Evolutionary conservation across 768 basidiomycete genomes (phyloP), one percentile per base, ranked within the genome.

Genomic region (Pisolithus tinctorius): DNA sequence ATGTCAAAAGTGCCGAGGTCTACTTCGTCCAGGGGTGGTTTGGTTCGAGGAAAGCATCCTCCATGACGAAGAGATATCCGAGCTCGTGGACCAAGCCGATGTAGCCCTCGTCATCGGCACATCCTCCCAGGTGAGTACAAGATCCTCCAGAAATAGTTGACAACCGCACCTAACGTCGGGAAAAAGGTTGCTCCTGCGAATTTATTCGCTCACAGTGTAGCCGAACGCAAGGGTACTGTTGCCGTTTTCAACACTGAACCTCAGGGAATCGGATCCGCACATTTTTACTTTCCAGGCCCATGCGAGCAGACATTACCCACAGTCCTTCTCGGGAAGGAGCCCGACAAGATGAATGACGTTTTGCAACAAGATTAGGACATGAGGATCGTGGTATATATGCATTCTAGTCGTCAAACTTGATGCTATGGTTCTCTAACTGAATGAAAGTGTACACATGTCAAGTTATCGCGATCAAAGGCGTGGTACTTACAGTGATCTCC

Each of bases 341-440:
- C 39, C 9, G 39, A 40, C 16, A 11, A 2, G 39, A 20, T 40
- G 20, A 23, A n/a, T 5, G 17, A 7, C 11, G 5, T 17, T 20
- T 20, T 41, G 40, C 40, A 41, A 17, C 17, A 41, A 3, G 23
- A 41, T 23, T 41, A 41, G 40, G 14, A 13, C 34, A 34, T 13
- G 34, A 13, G 34, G 11, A 34, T 34, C 11, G 14, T 14, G 34
- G 34, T 34, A 34, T 34, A 29, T 29, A 34, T 34, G 5, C 34
- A 34, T 11, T 13, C 41, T 56, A 69, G 75, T 82, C 68, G 30
- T 71, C 71, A 59, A 95, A 95, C 63, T 90, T 95, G 75, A 92
- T 90, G 62, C 90, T 93, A 65, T 90, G 88, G 53, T 81, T 87
- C 58, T 82, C 69, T 78, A 95, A 73, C 86, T 93, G 56, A 26